Evolutionary conservation across 139 green algal species (phyloP), one percentile per base, ranked within the genome.

Genomic region (Coccomyxa sp.): DNA sequence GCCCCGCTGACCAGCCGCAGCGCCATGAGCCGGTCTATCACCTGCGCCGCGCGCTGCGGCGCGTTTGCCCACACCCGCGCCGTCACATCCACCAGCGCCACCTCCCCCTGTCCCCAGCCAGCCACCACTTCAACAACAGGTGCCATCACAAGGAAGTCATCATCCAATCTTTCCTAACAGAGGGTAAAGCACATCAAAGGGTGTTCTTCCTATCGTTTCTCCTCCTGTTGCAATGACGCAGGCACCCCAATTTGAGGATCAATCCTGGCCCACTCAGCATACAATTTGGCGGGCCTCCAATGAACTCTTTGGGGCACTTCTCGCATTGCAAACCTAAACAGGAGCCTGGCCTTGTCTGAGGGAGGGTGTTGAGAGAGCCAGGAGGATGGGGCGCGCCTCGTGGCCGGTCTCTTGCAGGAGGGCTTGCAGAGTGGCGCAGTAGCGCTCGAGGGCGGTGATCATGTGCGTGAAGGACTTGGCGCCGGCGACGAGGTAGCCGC

Each of bases 391-490:
- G 63, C 63, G 13, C 77, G 84, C 83, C 86, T 89, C 67, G 31
- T 45, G 59, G 13, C 87, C 88, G 16, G 57, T 51, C 16, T 86
- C 83, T 25, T 32, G 68, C 66, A 93, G 79, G 77, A 91, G 77
- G 13, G 78, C n/a, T 18, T 80, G 60, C 58, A 96, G 81, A 38
- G 90, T 83, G 1, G 82, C 79, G 28, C 84, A 81, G 87, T 96
- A 97, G 7, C 95, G 89, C 87, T 97, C 92, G 80, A 98, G 81
- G 13, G 90, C 87, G 23, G 92, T 95, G 68, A 94, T 84, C 79
- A 93, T 91, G 88, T 98, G 95, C 30, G 89, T 95, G 86, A 95
- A 94, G 21, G 83, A 92, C 89, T 98, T 98, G 83, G 89, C 85
- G 10, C 95, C 94, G 15, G 92, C 87, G 12, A 91, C 81, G 58